Evolutionary conservation across 2,329 filamentous ascomycete genomes (phyloP).

Genomic region (Fusarium sp.): DNA sequence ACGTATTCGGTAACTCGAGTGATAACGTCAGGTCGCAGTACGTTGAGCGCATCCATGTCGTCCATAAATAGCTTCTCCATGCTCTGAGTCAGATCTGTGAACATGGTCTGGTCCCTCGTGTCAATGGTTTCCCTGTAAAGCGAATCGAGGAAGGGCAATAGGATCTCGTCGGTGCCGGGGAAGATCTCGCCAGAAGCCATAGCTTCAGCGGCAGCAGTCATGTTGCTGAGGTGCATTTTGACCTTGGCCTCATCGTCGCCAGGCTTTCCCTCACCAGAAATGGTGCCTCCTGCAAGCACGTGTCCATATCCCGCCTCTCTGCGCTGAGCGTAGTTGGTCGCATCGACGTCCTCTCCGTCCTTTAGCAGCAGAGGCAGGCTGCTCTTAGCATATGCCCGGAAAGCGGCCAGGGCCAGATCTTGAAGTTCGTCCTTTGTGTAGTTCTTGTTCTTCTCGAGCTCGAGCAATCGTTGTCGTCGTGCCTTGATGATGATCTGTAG

Average conservation of each 20-base stretch:
- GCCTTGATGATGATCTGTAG: constrained; percentile 68
- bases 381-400: constrained; percentile 64
- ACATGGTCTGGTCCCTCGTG: constrained; percentile 75
- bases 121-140: constrained; percentile 71
- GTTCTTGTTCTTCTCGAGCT: constrained; percentile 79
- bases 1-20: constrained; percentile 95
- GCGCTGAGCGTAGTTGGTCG: constrained; percentile 60
- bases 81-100: constrained; percentile 84
- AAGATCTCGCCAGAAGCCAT: constrained; percentile 62
- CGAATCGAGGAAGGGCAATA: constrained; percentile 85
- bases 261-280: constrained; percentile 67
- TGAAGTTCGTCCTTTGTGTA: constrained; percentile 59
- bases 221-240: constrained; percentile 85
- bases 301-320: constrained; percentile 64
- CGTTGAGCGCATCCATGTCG: constrained; percentile 89
- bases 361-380: constrained; percentile 64
- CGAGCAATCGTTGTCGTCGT: constrained; percentile 82
- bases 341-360: constrained; percentile 56
- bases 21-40: constrained; percentile 81
- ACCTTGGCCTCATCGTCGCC: constrained; percentile 86
- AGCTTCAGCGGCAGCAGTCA: constrained; percentile 61
- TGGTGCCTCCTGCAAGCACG: constrained; percentile 65
- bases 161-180: constrained; percentile 69
- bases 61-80: constrained; percentile 90
- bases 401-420: constrained; percentile 63